Percentiles rank a stretch among this genome's conserved stretches.
Conservation (phyloP, 2,329 filamentous ascomycete genomes). For the Paraphaeosphaeria minitans region DNA sequence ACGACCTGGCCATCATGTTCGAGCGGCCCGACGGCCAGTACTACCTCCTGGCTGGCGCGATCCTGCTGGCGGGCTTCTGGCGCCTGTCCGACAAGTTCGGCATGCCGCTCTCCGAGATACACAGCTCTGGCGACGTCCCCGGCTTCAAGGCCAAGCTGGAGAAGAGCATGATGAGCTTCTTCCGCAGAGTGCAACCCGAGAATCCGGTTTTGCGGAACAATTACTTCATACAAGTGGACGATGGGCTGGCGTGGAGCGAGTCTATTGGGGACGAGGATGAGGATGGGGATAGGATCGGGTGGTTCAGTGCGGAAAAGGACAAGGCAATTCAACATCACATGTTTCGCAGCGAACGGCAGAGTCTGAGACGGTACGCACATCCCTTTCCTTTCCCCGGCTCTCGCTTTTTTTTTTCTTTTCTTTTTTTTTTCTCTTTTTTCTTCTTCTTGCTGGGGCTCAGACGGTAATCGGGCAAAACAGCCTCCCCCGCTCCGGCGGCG, state of each 20-base stretch:
- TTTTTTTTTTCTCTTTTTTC: no score
- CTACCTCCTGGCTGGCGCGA: slow-evolving; percentile 76
- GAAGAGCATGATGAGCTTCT: slow-evolving; percentile 82
- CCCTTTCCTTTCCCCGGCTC: background rate
- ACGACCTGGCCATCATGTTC: slow-evolving; percentile 84
- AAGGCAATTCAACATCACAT: slow-evolving; percentile 73
- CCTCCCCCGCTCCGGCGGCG: slow-evolving; percentile 52
- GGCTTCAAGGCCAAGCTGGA: slow-evolving; percentile 73
- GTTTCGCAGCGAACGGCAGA: slow-evolving; percentile 79
- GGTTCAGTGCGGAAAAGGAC: slow-evolving; percentile 78
- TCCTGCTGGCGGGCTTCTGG: slow-evolving; percentile 84
- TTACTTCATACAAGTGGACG: slow-evolving; percentile 88
- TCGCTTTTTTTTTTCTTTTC: no score
- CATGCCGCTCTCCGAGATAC: slow-evolving; percentile 79
- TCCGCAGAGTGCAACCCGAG: slow-evolving; percentile 71
- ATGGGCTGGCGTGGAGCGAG: slow-evolving; percentile 73
- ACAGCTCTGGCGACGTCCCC: slow-evolving; percentile 77
- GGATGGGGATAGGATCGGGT: slow-evolving; percentile 62
- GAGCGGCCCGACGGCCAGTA: slow-evolving; percentile 78
- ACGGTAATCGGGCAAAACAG: slow-evolving; percentile 23
- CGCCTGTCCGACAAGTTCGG: slow-evolving; percentile 78
- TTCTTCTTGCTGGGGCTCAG: background rate
- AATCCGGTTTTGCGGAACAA: slow-evolving; percentile 74
- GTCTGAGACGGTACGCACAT: slow-evolving; percentile 59
- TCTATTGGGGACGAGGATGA: slow-evolving; percentile 77